A percentile compares a stretch with the other conserved stretches of the same genome.
These are phyloP conservation scores for Lachancea kluyveri DNA, from an alignment of 805 yeast genomes.

Conservation along the genomic window DNA sequence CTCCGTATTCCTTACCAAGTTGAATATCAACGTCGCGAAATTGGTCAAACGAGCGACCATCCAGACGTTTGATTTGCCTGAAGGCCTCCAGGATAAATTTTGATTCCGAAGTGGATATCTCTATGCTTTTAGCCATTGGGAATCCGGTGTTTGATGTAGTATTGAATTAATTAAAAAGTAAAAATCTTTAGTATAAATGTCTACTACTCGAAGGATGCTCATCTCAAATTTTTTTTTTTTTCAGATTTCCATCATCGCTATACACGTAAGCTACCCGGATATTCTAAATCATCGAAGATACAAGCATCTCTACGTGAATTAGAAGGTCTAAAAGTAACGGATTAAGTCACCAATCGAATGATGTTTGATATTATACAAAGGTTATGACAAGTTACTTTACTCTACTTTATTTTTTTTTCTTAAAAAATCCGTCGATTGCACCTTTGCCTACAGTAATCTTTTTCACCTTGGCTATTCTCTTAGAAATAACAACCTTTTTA, in stretches of 20 bases:
- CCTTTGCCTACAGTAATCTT: constrained; percentile 56
- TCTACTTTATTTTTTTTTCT: constrained; percentile 26
- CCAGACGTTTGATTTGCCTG: constrained; percentile 55
- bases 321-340: too few relatives aligned
- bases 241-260: too few relatives aligned
- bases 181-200: too few relatives aligned
- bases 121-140: constrained; percentile 54
- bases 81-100: constrained; percentile 58
- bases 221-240: neutral
- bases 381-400: neutral
- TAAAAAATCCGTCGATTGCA: constrained; percentile 64
- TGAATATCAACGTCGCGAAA: constrained; percentile 59
- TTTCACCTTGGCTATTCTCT: constrained; percentile 17
- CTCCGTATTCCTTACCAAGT: constrained; percentile 71
- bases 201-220: neutral
- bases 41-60: constrained; percentile 61
- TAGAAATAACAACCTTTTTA: constrained; percentile 21
- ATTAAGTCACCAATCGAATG: too few relatives aligned
- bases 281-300: too few relatives aligned
- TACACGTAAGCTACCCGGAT: too few relatives aligned
- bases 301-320: too few relatives aligned
- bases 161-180: neutral
- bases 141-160: neutral
- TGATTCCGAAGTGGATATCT: constrained; percentile 57
- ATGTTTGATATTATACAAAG: neutral